Percentiles rank a stretch among this genome's conserved stretches.
These are phyloP conservation scores for Glycyrrhiza uralensis DNA, from an alignment of 306 rosid species.

Conservation along the genomic window DNA sequence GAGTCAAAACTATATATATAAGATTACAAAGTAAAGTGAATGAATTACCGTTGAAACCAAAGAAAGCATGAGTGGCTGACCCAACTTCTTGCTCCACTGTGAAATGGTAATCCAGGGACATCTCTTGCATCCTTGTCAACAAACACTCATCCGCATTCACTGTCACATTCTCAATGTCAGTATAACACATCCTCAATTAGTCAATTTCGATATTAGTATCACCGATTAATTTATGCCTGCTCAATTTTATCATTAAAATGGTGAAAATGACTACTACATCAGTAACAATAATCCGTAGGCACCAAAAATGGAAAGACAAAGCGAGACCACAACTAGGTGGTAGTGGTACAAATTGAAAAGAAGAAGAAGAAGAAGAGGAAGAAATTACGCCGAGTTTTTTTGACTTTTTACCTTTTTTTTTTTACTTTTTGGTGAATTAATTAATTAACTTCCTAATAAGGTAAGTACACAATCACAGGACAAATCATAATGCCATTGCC, in stretches of 20 bases:
- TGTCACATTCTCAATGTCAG: constrained; percentile 30
- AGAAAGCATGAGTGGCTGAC: constrained; percentile 96
- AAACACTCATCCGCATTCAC: constrained; percentile 89
- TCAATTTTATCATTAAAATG: background rate
- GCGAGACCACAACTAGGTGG: background rate
- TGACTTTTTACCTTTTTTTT: background rate
- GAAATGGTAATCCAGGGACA: constrained; percentile 98
- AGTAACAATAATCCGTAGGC: background rate
- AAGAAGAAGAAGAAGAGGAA: no score
- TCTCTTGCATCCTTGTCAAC: constrained; percentile 98
- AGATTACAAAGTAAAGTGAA: no score
- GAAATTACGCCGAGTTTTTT: background rate
- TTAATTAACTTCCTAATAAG: background rate
- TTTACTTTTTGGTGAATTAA: background rate
- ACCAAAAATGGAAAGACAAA: background rate
- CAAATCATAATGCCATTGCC: constrained; percentile 27
- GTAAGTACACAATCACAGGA: constrained; percentile 8
- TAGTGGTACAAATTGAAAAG: no score
- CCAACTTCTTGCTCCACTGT: constrained; percentile 99
- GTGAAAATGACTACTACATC: background rate
- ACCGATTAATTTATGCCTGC: background rate
- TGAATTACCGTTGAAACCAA: constrained; percentile 98
- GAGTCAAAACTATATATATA: no score
- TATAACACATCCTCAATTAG: background rate
- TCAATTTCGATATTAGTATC: no score